Evolutionary conservation across 2,329 filamentous ascomycete genomes (phyloP).

Genomic region (Beauveria bassiana): DNA sequence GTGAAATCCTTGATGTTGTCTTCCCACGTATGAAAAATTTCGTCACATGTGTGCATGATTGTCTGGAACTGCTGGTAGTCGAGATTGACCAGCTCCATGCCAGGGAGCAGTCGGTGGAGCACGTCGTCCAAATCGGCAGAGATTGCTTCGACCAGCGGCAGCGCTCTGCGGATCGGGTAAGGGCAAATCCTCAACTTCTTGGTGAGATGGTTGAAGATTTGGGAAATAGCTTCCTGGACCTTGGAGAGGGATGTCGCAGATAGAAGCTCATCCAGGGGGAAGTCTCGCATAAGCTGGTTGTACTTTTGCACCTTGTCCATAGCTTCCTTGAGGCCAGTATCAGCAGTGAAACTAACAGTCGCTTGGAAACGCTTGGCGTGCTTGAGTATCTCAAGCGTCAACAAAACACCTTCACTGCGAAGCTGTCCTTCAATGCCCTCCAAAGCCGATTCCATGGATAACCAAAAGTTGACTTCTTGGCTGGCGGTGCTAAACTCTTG

Average conservation of each 20-base stretch:
- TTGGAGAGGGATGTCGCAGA: constrained; percentile 86
- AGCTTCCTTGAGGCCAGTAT: constrained; percentile 92
- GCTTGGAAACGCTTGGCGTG: constrained; percentile 97
- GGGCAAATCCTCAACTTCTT: constrained; percentile 96
- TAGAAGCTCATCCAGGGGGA: constrained; percentile 87
- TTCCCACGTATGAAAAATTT: constrained; percentile 89
- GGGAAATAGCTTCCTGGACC: constrained; percentile 76
- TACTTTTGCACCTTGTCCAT: constrained; percentile 97
- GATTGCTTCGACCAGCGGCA: constrained; percentile 94
- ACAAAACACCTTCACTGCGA: constrained; percentile 74
- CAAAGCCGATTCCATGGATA: constrained; percentile 90
- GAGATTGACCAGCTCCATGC: constrained; percentile 81
- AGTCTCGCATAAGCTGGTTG: constrained; percentile 97
- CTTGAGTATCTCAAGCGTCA: constrained; percentile 92
- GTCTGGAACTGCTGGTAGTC: constrained; percentile 85
- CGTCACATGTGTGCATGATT: constrained; percentile 75
- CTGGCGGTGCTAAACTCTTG: constrained; percentile 63
- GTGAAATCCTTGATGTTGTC: constrained; percentile 97
- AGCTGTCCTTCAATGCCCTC: constrained; percentile 89
- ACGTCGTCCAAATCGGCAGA: constrained; percentile 85
- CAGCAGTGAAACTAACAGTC: constrained; percentile 90
- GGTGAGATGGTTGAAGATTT: constrained; percentile 92
- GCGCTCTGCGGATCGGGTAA: constrained; percentile 84
- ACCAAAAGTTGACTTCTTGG: constrained; percentile 98
- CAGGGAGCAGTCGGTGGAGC: constrained; percentile 77